Evolutionary conservation across 306 rosid species (phyloP).

Genomic region (barrel medic (Medicago truncatula)): DNA sequence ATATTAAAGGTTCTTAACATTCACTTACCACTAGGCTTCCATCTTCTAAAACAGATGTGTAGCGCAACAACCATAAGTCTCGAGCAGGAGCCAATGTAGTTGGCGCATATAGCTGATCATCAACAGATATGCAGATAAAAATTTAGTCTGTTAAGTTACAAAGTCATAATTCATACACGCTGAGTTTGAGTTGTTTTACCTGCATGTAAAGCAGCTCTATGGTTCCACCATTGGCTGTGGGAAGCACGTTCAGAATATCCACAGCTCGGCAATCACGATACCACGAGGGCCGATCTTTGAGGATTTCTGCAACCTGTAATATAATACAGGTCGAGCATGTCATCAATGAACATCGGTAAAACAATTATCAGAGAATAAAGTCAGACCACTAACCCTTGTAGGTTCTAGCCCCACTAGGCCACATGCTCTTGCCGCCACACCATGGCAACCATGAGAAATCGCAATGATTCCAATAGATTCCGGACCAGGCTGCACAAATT

Average conservation of each 20-base stretch:
- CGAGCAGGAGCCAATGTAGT: slow-evolving; percentile 96
- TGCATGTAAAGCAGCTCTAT: slow-evolving; percentile 98
- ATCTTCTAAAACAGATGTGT: slow-evolving; percentile 93
- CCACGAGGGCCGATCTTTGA: slow-evolving; percentile 97
- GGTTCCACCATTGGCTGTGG: slow-evolving; percentile 98
- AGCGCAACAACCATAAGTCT: slow-evolving; percentile 95
- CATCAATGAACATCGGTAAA: slow-evolving; percentile 23
- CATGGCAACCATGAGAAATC: slow-evolving; percentile 99
- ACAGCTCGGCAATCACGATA: slow-evolving; percentile 98
- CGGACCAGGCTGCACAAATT: slow-evolving; percentile 95
- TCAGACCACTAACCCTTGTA: slow-evolving; percentile 74
- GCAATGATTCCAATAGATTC: slow-evolving; percentile 99
- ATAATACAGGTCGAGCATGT: slow-evolving; percentile 24
- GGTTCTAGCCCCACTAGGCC: slow-evolving; percentile 99
- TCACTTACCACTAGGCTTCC: slow-evolving; percentile 91
- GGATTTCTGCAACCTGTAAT: slow-evolving; percentile 96
- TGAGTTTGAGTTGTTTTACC: slow-evolving; percentile 46
- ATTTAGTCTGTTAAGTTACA: background rate
- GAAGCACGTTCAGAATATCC: slow-evolving; percentile 91
- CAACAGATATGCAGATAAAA: slow-evolving; percentile 1
- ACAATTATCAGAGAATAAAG: slow-evolving; percentile 7
- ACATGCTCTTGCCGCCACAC: slow-evolving; percentile 99
- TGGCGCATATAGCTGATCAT: slow-evolving; percentile 80
- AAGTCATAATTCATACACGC: background rate
- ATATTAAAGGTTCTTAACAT: slow-evolving; percentile 15